Evolutionary conservation across 257 asterid species (phyloP).

Genomic region (Capsicum pubescens): DNA sequence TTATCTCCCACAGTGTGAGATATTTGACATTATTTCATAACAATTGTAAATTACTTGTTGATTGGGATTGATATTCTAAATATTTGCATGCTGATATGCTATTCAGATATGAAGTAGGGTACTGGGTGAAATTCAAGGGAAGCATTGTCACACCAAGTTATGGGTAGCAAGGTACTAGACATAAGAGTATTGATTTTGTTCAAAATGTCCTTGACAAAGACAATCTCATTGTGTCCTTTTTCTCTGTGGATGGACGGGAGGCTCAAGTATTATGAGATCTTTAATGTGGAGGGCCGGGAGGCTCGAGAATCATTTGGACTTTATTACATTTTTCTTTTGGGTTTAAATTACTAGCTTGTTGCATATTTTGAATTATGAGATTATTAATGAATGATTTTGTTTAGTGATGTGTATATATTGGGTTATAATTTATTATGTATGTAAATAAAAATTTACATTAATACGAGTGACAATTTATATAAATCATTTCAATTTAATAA

Average conservation of each 20-base stretch:
- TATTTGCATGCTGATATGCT: conserved; percentile 28
- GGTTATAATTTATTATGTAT: too few species aligned
- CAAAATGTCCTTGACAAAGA: conserved; percentile 82
- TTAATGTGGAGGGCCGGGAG: too few species aligned
- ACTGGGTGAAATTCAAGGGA: conserved; percentile 95
- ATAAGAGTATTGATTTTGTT: conserved; percentile 91
- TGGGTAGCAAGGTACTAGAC: conserved; percentile 96
- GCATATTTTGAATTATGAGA: too few species aligned
- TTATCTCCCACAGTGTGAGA: conserved; percentile 84
- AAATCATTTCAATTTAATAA: too few species aligned
- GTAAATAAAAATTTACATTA: too few species aligned
- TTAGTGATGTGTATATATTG: too few species aligned
- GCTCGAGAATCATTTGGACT: too few species aligned
- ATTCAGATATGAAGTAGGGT: conserved; percentile 81
- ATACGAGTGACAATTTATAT: too few species aligned
- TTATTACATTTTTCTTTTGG: too few species aligned
- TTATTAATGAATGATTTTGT: too few species aligned
- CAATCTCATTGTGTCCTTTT: conserved; percentile 79
- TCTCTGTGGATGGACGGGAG: conserved; percentile 81
- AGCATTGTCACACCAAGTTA: conserved; percentile 68
- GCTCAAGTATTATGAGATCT: conserved; percentile 50
- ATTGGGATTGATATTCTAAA: not conserved
- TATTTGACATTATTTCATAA: conserved; percentile 21
- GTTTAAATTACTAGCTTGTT: too few species aligned
- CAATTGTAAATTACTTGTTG: conserved; percentile 19